These are phyloP conservation scores for Paradendryphiella salina DNA, from an alignment of 2,329 filamentous ascomycete genomes.

Conservation along the genomic window DNA sequence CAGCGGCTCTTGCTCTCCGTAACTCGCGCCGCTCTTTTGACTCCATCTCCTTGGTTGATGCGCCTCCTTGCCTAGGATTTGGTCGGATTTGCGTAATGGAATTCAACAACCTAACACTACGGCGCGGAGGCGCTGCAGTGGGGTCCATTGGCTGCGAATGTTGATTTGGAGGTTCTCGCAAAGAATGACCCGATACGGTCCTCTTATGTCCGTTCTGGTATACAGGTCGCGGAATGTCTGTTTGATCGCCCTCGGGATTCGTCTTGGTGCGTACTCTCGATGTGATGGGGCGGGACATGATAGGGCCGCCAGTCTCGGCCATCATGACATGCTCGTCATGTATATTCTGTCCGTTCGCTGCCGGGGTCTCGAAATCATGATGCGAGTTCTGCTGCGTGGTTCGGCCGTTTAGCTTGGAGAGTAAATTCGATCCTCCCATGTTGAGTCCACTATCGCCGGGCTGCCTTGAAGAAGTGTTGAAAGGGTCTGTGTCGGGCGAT, in stretches of 20 bases:
- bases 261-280: conserved; percentile 47
- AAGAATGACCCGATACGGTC: conserved; percentile 81
- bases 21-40: conserved; percentile 70
- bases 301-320: conserved; percentile 43
- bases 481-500: conserved; percentile 51
- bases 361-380: conserved; percentile 53
- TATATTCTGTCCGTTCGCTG: conserved; percentile 46
- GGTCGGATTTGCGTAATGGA: conserved; percentile 63
- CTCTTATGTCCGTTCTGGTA: conserved; percentile 72
- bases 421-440: conserved; percentile 43
- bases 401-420: conserved; percentile 52
- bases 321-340: conserved; percentile 53
- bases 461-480: conserved; percentile 45
- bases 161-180: conserved; percentile 39
- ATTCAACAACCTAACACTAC: conserved; percentile 51
- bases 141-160: conserved; percentile 39
- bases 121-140: conserved; percentile 50
- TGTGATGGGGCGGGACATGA: conserved; percentile 46
- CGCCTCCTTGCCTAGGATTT: conserved; percentile 63
- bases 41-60: conserved; percentile 57
- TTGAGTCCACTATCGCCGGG: conserved; percentile 43
- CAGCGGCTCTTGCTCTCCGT: conserved; percentile 80
- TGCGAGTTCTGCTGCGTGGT: conserved; percentile 33
- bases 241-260: conserved; percentile 47
- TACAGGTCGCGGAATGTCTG: conserved; percentile 43